These are phyloP conservation scores for Diplodia corticola DNA, from an alignment of 2,329 filamentous ascomycete genomes.

Conservation along the genomic window DNA sequence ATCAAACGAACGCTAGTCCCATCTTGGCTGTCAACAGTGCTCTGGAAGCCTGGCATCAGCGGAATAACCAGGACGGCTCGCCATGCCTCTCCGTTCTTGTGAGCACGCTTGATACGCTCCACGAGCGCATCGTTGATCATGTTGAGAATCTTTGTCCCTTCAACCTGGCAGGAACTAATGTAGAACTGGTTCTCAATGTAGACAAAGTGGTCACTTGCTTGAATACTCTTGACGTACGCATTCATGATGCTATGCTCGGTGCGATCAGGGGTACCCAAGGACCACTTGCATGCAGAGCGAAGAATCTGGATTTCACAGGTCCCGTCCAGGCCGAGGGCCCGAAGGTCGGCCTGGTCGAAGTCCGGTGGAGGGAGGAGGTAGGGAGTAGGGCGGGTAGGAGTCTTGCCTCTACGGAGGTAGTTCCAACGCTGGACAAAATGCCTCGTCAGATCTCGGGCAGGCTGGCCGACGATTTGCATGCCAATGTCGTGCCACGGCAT, in stretches of 20 bases:
- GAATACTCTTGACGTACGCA: slow-evolving; percentile 91
- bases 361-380: slow-evolving; percentile 93
- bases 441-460: slow-evolving; percentile 86
- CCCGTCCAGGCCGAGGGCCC: slow-evolving; percentile 82
- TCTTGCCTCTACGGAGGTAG: slow-evolving; percentile 88
- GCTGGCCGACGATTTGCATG: slow-evolving; percentile 97
- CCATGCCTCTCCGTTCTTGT: slow-evolving; percentile 85
- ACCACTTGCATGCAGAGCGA: slow-evolving; percentile 88
- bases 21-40: slow-evolving; percentile 89
- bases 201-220: slow-evolving; percentile 93
- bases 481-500: slow-evolving; percentile 99
- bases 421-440: slow-evolving; percentile 99
- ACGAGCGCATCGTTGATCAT: slow-evolving; percentile 93
- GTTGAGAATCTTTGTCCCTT: slow-evolving; percentile 86
- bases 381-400: slow-evolving; percentile 88
- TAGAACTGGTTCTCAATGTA: slow-evolving; percentile 99
- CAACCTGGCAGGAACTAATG: slow-evolving; percentile 86
- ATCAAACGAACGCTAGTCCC: slow-evolving; percentile 93
- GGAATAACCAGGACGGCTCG: slow-evolving; percentile 87
- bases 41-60: slow-evolving; percentile 97
- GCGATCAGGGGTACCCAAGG: slow-evolving; percentile 77
- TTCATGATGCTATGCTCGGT: slow-evolving; percentile 95
- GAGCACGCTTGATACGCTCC: slow-evolving; percentile 82
- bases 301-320: slow-evolving; percentile 97
- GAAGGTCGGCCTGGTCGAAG: slow-evolving; percentile 80